Evolutionary conservation across 1,284 basidiomycete species (phyloP), one percentile per base, ranked within the genome.

Genomic region (Puccinia polysora): DNA sequence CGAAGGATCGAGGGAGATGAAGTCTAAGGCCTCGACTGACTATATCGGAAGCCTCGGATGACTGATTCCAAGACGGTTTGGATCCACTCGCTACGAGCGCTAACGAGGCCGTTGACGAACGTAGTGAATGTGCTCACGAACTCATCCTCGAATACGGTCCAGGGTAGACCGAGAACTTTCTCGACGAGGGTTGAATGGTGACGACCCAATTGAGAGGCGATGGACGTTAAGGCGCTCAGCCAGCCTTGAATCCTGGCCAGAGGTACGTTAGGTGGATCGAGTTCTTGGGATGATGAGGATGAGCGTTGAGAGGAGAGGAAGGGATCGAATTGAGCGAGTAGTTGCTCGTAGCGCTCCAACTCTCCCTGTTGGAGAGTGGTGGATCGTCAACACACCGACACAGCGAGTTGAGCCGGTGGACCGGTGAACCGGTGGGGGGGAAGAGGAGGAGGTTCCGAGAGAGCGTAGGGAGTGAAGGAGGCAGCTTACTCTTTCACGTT

Each of bases 1-100:
- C 40, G 7, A 8, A 8, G 40, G 7, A 8, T 43, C 25, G 10
- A 83, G 43, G 18, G n/a, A 32, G n/a, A 14, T 38, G 12, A 38
- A 20, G 10, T 32, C 3, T 10, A 18, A 10, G 14, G 20, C 25
- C n/a, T 38, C 1, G 12, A 81, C 92, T 80, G 81, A 96, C 93
- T 90, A 83, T 90, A 88, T 23, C 90, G 90, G 72, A 97, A 85
- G 14, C 91, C 91, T 73, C 87, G 87, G 6, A 92, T 86, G 47
- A 90, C 87, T 80, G 86, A 91, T 68, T 84, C 84, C 10, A 97
- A 84, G 8, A 97, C 87, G 73, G 89, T 84, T 40, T 87, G 88
- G 36, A 96, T 84, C 82, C 96, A 98, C 80, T 95, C 91, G 74
- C 91, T 89, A 74, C 90, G 84, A n/a, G 95, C 92, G 75, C 89